A percentile compares a stretch with the other conserved stretches of the same genome.
Evolutionary conservation across 306 rosid species (phyloP).

Genomic region (Trichosanthes truncata): DNA sequence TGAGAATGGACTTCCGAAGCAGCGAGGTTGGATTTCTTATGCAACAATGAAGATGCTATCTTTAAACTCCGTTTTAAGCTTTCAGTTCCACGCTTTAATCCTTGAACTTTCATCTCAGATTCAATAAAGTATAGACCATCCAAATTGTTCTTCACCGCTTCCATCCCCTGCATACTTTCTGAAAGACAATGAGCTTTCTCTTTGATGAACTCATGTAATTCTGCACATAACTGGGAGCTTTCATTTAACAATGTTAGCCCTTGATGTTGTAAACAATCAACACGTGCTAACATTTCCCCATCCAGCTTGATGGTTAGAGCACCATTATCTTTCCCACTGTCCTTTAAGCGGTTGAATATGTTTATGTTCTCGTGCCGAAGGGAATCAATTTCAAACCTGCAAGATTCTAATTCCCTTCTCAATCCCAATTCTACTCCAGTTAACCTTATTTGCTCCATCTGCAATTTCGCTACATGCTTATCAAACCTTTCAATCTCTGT

Average conservation of each 20-base stretch:
- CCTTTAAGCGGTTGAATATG: slow-evolving; percentile 58
- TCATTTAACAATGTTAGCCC: slow-evolving; percentile 68
- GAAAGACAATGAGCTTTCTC: slow-evolving; percentile 35
- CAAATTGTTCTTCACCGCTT: slow-evolving; percentile 32
- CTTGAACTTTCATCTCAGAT: slow-evolving; percentile 72
- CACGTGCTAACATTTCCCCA: slow-evolving; percentile 55
- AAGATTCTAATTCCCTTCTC: slow-evolving; percentile 77
- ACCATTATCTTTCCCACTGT: slow-evolving; percentile 47
- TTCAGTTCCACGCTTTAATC: slow-evolving; percentile 70
- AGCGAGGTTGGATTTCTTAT: slow-evolving; percentile 50
- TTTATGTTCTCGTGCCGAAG: slow-evolving; percentile 81
- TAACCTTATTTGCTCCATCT: slow-evolving; percentile 79
- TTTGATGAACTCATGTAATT: slow-evolving; percentile 50
- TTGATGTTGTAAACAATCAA: slow-evolving; percentile 70
- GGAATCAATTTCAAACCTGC: slow-evolving; percentile 70
- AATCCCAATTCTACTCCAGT: slow-evolving; percentile 62
- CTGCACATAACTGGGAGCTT: slow-evolving; percentile 57
- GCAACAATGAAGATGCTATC: slow-evolving; percentile 57
- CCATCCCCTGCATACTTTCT: slow-evolving; percentile 26
- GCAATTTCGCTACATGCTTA: slow-evolving; percentile 47
- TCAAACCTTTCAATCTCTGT: slow-evolving; percentile 42
- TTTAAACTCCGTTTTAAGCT: slow-evolving; percentile 68
- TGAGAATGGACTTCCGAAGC: slow-evolving; percentile 32
- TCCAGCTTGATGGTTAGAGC: slow-evolving; percentile 66
- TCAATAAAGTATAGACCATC: slow-evolving; percentile 65